These are phyloP conservation scores for Xanthoconium separans DNA, from an alignment of 1,284 basidiomycete genomes.

Conservation along the genomic window DNA sequence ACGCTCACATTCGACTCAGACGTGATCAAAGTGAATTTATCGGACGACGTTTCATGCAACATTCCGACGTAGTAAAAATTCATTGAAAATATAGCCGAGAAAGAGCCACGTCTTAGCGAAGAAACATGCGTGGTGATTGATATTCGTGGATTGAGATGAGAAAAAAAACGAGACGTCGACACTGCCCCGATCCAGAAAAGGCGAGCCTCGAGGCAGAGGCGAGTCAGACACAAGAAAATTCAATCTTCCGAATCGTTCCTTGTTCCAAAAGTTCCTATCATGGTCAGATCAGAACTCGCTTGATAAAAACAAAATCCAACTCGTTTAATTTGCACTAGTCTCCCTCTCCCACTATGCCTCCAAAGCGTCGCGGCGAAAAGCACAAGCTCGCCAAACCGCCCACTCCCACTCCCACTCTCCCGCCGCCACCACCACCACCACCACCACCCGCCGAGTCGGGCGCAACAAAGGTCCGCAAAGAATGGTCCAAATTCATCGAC, in stretches of 20 bases:
- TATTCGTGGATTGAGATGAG: no score
- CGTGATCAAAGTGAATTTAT: no score
- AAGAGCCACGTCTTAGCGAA: no score
- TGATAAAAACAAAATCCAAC: no score
- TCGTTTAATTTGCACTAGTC: no score
- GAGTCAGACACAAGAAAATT: not conserved
- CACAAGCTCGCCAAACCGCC: constrained; percentile 16
- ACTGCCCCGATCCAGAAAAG: no score
- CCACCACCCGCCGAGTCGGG: constrained; percentile 11
- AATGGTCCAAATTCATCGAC: constrained; percentile 28
- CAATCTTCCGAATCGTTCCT: constrained; percentile 23
- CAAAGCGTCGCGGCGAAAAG: constrained; percentile 28
- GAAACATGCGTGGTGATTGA: no score
- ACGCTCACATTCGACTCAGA: no score
- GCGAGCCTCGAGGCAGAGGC: constrained; percentile 25
- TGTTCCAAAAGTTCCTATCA: constrained; percentile 27
- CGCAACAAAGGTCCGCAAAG: constrained; percentile 29
- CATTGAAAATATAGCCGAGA: no score
- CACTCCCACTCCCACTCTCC: constrained; percentile 6
- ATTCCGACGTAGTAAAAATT: no score
- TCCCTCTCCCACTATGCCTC: constrained; percentile 19
- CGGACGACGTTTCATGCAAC: no score
- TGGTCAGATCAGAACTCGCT: constrained; percentile 24
- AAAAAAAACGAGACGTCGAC: no score
- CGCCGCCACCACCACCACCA: constrained; percentile 3